Evolutionary conservation across 192 early-diverging fungal species (phyloP).

Genomic region (Helicostylum pulchrum): DNA sequence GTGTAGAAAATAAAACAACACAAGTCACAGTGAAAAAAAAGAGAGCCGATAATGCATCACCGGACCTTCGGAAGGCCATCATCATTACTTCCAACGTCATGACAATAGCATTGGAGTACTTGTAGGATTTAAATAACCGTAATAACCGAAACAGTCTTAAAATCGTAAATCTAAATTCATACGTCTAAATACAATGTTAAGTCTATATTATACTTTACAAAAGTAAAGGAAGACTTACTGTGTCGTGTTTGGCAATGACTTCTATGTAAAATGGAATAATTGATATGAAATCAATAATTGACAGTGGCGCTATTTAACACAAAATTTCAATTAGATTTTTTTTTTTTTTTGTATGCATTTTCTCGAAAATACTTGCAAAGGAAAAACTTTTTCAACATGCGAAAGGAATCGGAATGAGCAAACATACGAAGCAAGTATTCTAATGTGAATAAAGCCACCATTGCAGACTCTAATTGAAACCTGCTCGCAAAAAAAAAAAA

Average conservation of each 20-base stretch:
- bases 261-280: slow-evolving; percentile 82
- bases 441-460: slow-evolving; percentile 71
- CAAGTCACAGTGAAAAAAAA: slow-evolving; percentile 72
- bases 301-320: slow-evolving; percentile 48
- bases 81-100: slow-evolving; percentile 86
- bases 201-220: background rate
- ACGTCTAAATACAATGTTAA: slow-evolving; percentile 39
- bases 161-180: slow-evolving; percentile 82
- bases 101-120: slow-evolving; percentile 76
- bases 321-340: background rate
- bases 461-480: slow-evolving; percentile 27
- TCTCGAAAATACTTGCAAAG: slow-evolving; percentile 35
- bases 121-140: slow-evolving; percentile 77
- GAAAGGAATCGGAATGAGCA: slow-evolving; percentile 68
- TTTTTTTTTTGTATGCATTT: too few relatives aligned
- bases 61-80: slow-evolving; percentile 68
- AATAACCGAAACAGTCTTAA: slow-evolving; percentile 72
- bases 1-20: slow-evolving; percentile 68
- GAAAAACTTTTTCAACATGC: slow-evolving; percentile 54
- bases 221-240: too few relatives aligned
- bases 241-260: slow-evolving; percentile 59
- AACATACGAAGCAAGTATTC: slow-evolving; percentile 69
- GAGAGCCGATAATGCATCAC: slow-evolving; percentile 70
- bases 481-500: background rate
- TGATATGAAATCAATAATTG: slow-evolving; percentile 74